Percentiles rank a stretch among this genome's conserved stretches.
phyloP scores from a whole-genome alignment of 352 stramenopile genomes.

The Globisporangium polare region DNA sequence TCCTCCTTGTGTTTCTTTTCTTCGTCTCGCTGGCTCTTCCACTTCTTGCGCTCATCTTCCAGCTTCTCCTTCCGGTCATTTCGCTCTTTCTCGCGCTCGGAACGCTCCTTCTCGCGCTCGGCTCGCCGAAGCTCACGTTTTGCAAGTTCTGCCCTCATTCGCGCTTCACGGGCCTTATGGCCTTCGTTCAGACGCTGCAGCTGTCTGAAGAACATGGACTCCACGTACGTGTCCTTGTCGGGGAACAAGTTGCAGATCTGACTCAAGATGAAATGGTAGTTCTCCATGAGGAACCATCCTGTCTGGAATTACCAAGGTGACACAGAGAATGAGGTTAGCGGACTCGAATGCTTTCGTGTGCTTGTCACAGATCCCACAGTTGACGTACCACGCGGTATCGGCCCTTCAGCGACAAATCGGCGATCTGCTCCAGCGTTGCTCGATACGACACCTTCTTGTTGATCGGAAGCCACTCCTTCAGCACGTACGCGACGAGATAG shows the following conservation, averaged over 20 bases:
- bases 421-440: constrained; percentile 77
- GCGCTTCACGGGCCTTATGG: constrained; percentile 50
- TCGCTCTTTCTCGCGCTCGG: constrained; percentile 57
- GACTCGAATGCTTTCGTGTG: neutral
- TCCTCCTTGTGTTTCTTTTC: constrained; percentile 57
- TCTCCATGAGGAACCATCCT: constrained; percentile 81
- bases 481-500: constrained; percentile 79
- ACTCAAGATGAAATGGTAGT: constrained; percentile 74
- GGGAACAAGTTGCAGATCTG: constrained; percentile 76
- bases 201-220: constrained; percentile 87
- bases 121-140: constrained; percentile 57
- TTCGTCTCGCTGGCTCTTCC: constrained; percentile 56
- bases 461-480: constrained; percentile 83
- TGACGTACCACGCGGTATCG: constrained; percentile 69
- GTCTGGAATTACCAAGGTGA: constrained; percentile 35
- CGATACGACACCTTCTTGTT: constrained; percentile 86
- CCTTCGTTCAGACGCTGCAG: constrained; percentile 69
- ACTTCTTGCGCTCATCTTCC: constrained; percentile 43
- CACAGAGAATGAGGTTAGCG: constrained; percentile 6
- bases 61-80: constrained; percentile 36
- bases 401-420: constrained; percentile 65
- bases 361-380: constrained; percentile 1
- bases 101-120: constrained; percentile 53
- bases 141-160: constrained; percentile 50
- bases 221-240: constrained; percentile 69